Evolutionary conservation across 768 basidiomycete genomes (phyloP).

Genomic region (Amanita pseudoporphyria): DNA sequence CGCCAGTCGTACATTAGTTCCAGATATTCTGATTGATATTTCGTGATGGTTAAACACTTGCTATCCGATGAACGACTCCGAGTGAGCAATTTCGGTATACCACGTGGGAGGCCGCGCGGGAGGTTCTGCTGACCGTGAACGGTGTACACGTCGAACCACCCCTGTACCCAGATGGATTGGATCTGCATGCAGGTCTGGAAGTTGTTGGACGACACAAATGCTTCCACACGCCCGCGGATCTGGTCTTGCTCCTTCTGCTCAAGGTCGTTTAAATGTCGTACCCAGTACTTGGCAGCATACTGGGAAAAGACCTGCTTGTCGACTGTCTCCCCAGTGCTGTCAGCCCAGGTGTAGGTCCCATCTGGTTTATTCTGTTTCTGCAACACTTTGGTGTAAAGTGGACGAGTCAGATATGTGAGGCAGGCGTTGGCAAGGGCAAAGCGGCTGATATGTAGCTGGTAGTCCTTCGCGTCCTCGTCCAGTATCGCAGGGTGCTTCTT

Average conservation of each 20-base stretch:
- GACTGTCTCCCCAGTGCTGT: slow-evolving; percentile 13
- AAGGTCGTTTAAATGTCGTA: slow-evolving; percentile 19
- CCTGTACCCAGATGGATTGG: slow-evolving; percentile 22
- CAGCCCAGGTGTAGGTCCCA: slow-evolving; percentile 14
- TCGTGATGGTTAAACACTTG: background rate
- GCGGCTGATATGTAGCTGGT: slow-evolving; percentile 11
- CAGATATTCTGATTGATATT: slow-evolving; percentile 15
- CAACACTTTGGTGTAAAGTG: slow-evolving; percentile 14
- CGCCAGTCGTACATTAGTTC: slow-evolving; percentile 19
- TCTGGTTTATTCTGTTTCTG: slow-evolving; percentile 4
- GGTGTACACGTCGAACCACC: slow-evolving; percentile 16
- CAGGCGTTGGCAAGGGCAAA: slow-evolving; percentile 16
- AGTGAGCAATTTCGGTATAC: background rate
- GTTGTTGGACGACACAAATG: slow-evolving; percentile 18
- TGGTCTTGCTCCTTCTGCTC: background rate
- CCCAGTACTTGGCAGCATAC: slow-evolving; percentile 25
- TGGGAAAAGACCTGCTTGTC: slow-evolving; percentile 17
- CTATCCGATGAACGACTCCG: slow-evolving; percentile 2
- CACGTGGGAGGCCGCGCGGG: no score
- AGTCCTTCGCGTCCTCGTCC: background rate
- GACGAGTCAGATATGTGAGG: slow-evolving; percentile 17
- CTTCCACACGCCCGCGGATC: slow-evolving; percentile 10
- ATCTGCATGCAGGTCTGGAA: slow-evolving; percentile 22
- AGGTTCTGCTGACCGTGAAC: background rate
- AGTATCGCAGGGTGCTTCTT: slow-evolving; percentile 12